Evolutionary conservation across 2,329 filamentous ascomycete genomes (phyloP).

Genomic region (Aspergillus luchuensis): DNA sequence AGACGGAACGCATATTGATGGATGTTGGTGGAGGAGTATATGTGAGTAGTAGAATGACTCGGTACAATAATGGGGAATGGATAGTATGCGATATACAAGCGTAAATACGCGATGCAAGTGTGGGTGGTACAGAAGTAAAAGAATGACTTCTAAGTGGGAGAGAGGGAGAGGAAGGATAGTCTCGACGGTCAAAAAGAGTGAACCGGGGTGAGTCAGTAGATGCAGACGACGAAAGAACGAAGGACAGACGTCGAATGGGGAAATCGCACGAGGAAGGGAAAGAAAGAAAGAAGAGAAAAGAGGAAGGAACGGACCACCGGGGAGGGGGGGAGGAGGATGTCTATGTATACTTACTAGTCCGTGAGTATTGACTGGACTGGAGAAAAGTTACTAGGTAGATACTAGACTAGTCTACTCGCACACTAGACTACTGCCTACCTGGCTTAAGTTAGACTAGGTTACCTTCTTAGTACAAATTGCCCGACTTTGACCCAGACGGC

Average conservation of each 20-base stretch:
- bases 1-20: conserved; percentile 50
- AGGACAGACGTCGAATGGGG: conserved; percentile 16
- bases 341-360: neutral
- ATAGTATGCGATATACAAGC: conserved; percentile 4
- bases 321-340: conserved; percentile 6
- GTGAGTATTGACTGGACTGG: no score
- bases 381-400: no score
- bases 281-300: conserved; percentile 12
- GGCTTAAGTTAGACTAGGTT: no score
- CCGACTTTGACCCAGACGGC: neutral
- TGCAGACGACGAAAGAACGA: conserved; percentile 9
- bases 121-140: neutral
- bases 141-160: neutral
- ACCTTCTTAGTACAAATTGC: no score
- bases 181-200: conserved; percentile 10
- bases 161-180: neutral
- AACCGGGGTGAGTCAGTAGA: conserved; percentile 5
- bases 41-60: conserved; percentile 8
- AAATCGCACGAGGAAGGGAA: conserved; percentile 15
- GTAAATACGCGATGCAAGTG: neutral
- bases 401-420: no score
- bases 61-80: conserved; percentile 8
- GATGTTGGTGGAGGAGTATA: neutral
- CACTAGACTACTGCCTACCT: no score
- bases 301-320: conserved; percentile 11